Percentiles rank a stretch among this genome's conserved stretches.
phyloP scores from a whole-genome alignment of 2,329 filamentous ascomycete genomes.

The Trichophyton rubrum region DNA sequence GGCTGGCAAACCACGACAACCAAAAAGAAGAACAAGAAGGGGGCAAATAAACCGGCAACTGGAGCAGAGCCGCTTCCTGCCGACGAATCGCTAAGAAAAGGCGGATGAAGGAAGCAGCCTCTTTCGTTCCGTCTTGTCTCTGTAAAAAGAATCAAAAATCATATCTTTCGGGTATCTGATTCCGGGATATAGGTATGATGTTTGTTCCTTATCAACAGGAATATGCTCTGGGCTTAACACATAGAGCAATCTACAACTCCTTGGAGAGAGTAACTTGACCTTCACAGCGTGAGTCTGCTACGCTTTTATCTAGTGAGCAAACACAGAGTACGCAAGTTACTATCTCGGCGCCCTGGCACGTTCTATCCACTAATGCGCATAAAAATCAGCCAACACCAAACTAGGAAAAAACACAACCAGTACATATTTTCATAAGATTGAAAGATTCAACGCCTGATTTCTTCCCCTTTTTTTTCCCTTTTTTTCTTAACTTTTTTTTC shows the following conservation, averaged over 20 bases:
- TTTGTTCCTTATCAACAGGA: neutral
- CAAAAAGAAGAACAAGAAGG: slow-evolving; percentile 33
- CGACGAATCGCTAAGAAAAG: slow-evolving; percentile 35
- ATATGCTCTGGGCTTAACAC: too few relatives aligned
- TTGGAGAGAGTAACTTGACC: too few relatives aligned
- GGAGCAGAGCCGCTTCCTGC: slow-evolving; percentile 30
- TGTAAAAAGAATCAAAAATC: neutral
- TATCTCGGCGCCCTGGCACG: too few relatives aligned
- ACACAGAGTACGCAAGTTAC: too few relatives aligned
- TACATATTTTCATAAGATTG: neutral
- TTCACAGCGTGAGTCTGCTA: too few relatives aligned
- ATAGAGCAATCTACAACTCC: too few relatives aligned
- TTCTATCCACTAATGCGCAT: neutral
- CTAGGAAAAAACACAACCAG: neutral
- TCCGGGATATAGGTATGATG: slow-evolving; percentile 1
- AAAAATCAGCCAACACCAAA: neutral
- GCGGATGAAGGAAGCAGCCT: slow-evolving; percentile 24
- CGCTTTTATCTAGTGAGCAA: too few relatives aligned
- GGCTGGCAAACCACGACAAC: slow-evolving; percentile 32
- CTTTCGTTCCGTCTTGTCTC: neutral
- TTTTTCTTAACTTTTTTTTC: neutral
- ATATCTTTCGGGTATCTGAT: slow-evolving; percentile 2
- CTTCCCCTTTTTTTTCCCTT: neutral
- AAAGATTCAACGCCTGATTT: neutral
- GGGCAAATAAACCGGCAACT: slow-evolving; percentile 17